Evolutionary conservation across 1,284 basidiomycete genomes (phyloP).

Genomic region (Ustilago crameri): DNA sequence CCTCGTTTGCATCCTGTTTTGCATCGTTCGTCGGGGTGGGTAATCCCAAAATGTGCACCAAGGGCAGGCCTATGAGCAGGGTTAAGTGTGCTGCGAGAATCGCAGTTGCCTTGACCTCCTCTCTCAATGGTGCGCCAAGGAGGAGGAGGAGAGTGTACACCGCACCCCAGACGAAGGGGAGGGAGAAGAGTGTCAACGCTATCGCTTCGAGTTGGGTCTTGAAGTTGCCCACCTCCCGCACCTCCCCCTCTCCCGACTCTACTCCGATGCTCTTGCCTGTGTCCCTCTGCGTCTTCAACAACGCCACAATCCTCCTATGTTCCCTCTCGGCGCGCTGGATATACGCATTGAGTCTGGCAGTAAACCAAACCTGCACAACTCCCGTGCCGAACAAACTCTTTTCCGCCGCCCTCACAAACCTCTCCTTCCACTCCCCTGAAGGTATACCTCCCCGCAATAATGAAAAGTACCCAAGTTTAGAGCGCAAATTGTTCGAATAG

Average conservation of each 20-base stretch:
- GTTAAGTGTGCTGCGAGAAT: constrained; percentile 14
- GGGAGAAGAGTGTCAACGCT: constrained; percentile 1
- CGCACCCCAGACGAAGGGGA: constrained; percentile 1
- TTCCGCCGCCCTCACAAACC: constrained; percentile 11
- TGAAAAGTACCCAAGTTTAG: constrained; percentile 18
- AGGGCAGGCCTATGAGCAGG: constrained; percentile 13
- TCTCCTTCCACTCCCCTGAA: constrained; percentile 1
- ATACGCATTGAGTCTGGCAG: constrained; percentile 19
- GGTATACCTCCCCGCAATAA: constrained; percentile 3
- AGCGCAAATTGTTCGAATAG: not conserved
- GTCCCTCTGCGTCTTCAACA: constrained; percentile 1
- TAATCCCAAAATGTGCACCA: constrained; percentile 17
- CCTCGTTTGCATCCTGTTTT: not conserved
- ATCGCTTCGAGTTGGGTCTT: constrained; percentile 28
- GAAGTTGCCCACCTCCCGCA: constrained; percentile 13
- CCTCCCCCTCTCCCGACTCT: not conserved
- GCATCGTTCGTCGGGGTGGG: not conserved
- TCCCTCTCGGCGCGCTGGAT: constrained; percentile 3
- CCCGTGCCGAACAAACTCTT: constrained; percentile 22
- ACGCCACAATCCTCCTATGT: not conserved
- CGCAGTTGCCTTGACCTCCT: not conserved
- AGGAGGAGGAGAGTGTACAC: not conserved
- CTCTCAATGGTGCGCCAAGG: not conserved
- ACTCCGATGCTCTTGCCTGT: not conserved
- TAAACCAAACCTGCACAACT: constrained; percentile 37